phyloP scores from a whole-genome alignment of 202 grass and related monocot species.

The Eragrostis tef region DNA sequence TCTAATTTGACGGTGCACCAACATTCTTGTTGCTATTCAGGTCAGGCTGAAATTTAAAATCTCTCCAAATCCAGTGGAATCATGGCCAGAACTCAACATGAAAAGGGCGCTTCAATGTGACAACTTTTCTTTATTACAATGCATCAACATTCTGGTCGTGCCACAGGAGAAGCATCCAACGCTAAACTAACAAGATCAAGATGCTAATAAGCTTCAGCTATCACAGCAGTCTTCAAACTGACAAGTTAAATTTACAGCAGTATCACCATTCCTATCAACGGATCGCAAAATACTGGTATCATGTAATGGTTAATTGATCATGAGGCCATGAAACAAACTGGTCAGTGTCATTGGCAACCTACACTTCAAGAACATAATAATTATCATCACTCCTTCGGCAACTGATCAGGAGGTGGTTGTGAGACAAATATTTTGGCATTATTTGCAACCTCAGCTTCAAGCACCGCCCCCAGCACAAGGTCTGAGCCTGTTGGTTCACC shows the following conservation, averaged over 20 bases:
- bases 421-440: constrained; percentile 70
- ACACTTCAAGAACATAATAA: constrained; percentile 54
- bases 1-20: neutral
- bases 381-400: constrained; percentile 46
- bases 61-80: neutral
- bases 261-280: neutral
- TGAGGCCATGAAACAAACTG: constrained; percentile 59
- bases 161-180: neutral
- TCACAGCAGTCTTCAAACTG: constrained; percentile 1
- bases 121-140: neutral
- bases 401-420: constrained; percentile 58
- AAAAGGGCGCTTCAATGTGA: too few relatives aligned
- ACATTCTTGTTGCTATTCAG: neutral
- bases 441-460: constrained; percentile 81
- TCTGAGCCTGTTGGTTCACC: constrained; percentile 73
- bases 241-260: neutral
- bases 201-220: neutral
- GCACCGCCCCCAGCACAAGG: constrained; percentile 69
- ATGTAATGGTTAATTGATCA: neutral
- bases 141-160: neutral
- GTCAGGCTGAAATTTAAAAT: neutral
- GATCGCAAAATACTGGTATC: too few relatives aligned
- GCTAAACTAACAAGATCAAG: neutral
- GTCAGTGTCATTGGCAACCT: constrained; percentile 63
- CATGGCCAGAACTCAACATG: neutral